phyloP scores from a whole-genome alignment of 176 grass and related monocot species.

The Zoysia pacifica region DNA sequence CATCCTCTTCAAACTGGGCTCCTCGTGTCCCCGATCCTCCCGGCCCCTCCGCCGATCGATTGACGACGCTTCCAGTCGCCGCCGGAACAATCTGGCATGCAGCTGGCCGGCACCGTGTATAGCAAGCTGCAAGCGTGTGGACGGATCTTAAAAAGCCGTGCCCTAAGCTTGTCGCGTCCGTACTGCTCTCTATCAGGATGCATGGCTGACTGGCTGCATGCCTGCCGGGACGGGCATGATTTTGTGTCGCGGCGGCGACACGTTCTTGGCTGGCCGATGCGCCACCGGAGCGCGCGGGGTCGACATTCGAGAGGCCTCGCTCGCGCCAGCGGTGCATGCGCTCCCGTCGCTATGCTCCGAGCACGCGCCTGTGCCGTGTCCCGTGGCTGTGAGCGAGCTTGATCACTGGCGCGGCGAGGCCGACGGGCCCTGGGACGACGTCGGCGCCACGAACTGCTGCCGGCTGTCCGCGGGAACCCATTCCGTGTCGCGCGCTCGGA shows the following conservation, averaged over 20 bases:
- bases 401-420: no score
- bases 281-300: no score
- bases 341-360: neutral
- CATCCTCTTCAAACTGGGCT: neutral
- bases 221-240: no score
- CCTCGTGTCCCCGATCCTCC: no score
- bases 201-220: neutral
- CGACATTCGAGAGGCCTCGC: no score
- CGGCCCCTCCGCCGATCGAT: neutral
- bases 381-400: neutral
- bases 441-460: neutral
- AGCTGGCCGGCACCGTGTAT: neutral
- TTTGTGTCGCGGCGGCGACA: no score
- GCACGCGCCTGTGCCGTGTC: neutral
- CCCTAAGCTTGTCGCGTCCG: no score
- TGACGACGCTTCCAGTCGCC: neutral
- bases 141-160: neutral
- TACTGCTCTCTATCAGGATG: no score
- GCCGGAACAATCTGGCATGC: neutral
- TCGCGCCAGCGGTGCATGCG: neutral
- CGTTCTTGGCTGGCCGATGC: no score
- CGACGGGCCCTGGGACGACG: no score
- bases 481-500: neutral
- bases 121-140: neutral
- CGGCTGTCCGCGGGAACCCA: neutral